These are phyloP conservation scores for Neurospora sp. DNA, from an alignment of 495 filamentous ascomycete species.

Conservation along the genomic window DNA sequence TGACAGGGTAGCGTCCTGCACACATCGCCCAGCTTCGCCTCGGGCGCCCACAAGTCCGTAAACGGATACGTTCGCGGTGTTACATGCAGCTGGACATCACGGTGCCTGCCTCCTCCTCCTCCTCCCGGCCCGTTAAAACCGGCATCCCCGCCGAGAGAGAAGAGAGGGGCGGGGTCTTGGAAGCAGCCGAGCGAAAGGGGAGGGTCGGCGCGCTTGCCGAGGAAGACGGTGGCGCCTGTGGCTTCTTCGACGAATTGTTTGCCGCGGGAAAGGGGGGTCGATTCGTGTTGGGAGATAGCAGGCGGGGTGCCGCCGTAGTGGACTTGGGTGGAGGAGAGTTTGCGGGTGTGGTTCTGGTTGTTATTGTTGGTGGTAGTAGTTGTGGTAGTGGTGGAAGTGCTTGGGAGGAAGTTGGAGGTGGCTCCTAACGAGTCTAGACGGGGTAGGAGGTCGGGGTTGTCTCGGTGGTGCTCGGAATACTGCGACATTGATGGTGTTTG, in stretches of 20 bases:
- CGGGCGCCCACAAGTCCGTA: background rate
- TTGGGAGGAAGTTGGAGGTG: no score
- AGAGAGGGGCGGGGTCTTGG: background rate
- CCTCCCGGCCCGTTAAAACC: background rate
- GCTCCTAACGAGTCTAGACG: background rate
- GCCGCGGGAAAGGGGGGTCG: background rate
- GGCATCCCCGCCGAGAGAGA: background rate
- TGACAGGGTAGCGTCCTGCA: background rate
- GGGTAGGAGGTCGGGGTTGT: background rate
- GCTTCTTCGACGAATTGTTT: background rate
- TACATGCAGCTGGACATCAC: background rate
- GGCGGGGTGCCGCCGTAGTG: background rate
- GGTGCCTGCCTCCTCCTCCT: background rate
- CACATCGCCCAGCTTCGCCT: background rate
- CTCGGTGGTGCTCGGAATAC: background rate
- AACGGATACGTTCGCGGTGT: conserved; percentile 1
- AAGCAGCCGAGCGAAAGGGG: background rate
- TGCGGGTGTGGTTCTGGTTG: background rate
- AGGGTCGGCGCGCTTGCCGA: background rate
- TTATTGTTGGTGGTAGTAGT: background rate
- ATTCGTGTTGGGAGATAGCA: background rate
- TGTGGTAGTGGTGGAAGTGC: no score
- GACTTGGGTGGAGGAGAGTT: background rate
- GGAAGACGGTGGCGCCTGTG: background rate
- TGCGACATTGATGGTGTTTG: background rate